Evolutionary conservation across 2,329 filamentous ascomycete species (phyloP), one percentile per base, ranked within the genome.

Genomic region (Fusarium sp.): DNA sequence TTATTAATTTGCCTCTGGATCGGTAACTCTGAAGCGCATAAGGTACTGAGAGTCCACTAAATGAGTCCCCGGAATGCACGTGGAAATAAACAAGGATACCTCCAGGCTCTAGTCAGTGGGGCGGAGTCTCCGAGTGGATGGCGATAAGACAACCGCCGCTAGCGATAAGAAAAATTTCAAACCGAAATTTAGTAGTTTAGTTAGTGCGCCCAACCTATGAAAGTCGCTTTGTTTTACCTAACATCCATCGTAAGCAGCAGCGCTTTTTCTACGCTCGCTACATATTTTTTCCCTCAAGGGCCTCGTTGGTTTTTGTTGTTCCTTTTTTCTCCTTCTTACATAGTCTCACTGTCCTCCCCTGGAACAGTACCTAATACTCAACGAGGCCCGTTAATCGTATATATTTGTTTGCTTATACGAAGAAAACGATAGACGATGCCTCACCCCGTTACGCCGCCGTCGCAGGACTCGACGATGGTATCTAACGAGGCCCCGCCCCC

Each of bases 401-500:
- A 52, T 36, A 48, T 60, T 58, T 65, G 47, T 47, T 56, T 39
- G 42, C 48, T 38, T 52, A 52, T 59, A 69, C 32, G 62, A 61
- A 60, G 51, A 72, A 55, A 65, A 47, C 45, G 57, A 58, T 62
- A 66, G 66, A 79, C 77, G 73, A 87, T 87, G 85, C 85, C 85
- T 85, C 85, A 87, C 78, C 84, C 84, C 70, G 81, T 86, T 72
- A 83, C 85, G 77, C 85, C 86, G 78, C 86, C 85, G 65, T 78
- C 79, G 62, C 72, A 75, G 57, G 75, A 76, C 62, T 70, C 76
- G 63, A 76, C 74, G 77, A 84, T 87, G 83, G 84, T 87, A 76
- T 84, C 84, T 75, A 83, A 83, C 75, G 84, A 83, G 74, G 82
- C 84, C 78, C 81, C 85, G 81, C 86, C 87, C 76, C 86, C 90